Conservation (phyloP, 192 early-diverging fungal genomes). For the Coemansia sp. region DNA sequence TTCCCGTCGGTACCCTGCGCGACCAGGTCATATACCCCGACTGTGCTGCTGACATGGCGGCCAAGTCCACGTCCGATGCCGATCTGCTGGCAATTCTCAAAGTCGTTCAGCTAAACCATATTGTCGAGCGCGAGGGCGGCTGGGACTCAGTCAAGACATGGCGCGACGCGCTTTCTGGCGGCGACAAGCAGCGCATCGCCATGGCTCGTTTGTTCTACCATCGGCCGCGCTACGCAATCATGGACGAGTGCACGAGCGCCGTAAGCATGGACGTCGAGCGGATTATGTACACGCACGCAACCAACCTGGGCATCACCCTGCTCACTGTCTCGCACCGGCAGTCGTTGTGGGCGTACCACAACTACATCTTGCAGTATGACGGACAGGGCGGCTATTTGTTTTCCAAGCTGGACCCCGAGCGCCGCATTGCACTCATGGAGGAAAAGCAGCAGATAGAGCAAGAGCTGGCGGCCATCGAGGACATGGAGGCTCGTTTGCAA, state of each 20-base stretch:
- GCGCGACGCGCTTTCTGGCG: conserved; percentile 92
- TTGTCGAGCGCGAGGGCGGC: conserved; percentile 90
- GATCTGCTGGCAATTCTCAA: conserved; percentile 76
- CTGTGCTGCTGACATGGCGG: conserved; percentile 73
- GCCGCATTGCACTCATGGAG: conserved; percentile 83
- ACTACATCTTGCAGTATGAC: conserved; percentile 91
- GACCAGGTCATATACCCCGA: conserved; percentile 99
- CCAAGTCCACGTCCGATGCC: conserved; percentile 67
- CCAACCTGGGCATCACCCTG: conserved; percentile 79
- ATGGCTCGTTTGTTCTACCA: conserved; percentile 99
- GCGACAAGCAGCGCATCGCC: conserved; percentile 93
- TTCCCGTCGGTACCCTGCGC: conserved; percentile 88
- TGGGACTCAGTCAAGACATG: conserved; percentile 85
- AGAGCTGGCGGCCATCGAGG: conserved; percentile 33
- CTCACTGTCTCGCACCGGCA: conserved; percentile 95
- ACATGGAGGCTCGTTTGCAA: conserved; percentile 36
- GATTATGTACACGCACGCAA: conserved; percentile 84
- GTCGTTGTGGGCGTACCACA: conserved; percentile 96
- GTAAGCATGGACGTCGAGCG: conserved; percentile 93
- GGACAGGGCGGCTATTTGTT: conserved; percentile 96
- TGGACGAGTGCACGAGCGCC: conserved; percentile 93
- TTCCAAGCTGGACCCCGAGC: conserved; percentile 82
- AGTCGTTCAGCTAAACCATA: conserved; percentile 75
- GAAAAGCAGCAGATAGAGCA: conserved; percentile 78
- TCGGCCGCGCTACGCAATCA: conserved; percentile 87